Conservation (phyloP, 345 rosid genomes). For the Brassica cretica region DNA sequence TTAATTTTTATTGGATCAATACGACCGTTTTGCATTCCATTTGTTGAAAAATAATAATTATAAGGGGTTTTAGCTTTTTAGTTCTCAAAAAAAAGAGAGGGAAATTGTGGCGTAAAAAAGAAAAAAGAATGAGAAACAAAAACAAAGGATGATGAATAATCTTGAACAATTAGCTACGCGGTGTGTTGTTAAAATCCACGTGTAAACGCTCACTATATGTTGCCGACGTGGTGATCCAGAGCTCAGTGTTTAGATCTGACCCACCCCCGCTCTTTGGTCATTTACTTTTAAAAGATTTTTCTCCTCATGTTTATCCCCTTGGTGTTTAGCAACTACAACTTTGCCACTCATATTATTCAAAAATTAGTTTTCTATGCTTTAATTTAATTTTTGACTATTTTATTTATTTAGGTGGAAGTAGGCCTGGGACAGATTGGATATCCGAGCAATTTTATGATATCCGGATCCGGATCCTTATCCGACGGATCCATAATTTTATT, state of each 20-base stretch:
- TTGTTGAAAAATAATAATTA: too few relatives aligned
- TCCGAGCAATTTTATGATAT: too few relatives aligned
- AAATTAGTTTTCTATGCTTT: not conserved
- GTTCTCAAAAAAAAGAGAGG: not conserved
- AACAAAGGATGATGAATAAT: not conserved
- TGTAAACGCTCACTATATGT: constrained; percentile 7
- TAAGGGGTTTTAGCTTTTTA: not conserved
- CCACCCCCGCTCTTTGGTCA: not conserved
- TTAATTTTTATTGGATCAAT: not conserved
- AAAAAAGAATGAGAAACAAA: not conserved
- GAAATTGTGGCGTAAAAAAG: not conserved
- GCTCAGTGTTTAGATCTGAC: constrained; percentile 2
- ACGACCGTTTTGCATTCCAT: not conserved
- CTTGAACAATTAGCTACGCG: constrained; percentile 11
- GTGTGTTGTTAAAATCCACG: constrained; percentile 12
- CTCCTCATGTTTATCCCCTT: constrained; percentile 13
- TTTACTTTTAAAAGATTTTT: not conserved
- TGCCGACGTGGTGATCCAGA: constrained; percentile 2
- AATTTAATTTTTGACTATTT: not conserved
- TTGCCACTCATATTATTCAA: not conserved
- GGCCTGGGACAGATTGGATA: too few relatives aligned
- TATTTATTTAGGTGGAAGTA: too few relatives aligned
- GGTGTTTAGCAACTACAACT: not conserved
- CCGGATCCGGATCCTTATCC: too few relatives aligned
- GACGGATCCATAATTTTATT: too few relatives aligned